phyloP scores from a whole-genome alignment of 2,329 filamentous ascomycete species.

The Penicillium sp. region DNA sequence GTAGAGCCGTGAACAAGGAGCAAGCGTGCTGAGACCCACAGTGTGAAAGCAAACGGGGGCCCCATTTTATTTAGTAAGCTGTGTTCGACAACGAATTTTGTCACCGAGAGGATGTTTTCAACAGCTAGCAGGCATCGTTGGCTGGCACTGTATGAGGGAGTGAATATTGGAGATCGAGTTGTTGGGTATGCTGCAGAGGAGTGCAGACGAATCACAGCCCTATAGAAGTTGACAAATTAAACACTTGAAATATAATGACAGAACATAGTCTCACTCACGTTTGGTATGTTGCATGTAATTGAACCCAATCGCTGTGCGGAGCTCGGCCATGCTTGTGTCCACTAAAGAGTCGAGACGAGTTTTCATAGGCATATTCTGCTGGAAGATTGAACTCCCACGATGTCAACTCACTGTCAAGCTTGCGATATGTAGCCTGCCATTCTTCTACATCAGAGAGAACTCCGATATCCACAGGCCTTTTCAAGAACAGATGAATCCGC shows the following conservation, averaged over 20 bases:
- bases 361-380: slow-evolving; percentile 68
- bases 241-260: background rate
- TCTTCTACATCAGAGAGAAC: slow-evolving; percentile 79
- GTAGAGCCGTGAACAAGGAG: slow-evolving; percentile 88
- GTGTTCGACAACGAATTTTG: slow-evolving; percentile 73
- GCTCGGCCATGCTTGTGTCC: slow-evolving; percentile 63
- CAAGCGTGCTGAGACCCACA: slow-evolving; percentile 87
- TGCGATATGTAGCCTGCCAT: slow-evolving; percentile 85
- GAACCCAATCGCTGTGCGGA: slow-evolving; percentile 80
- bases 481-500: slow-evolving; percentile 83
- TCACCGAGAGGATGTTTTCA: slow-evolving; percentile 74
- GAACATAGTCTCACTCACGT: slow-evolving; percentile 54
- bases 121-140: slow-evolving; percentile 82
- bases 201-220: slow-evolving; percentile 81
- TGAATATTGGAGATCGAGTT: slow-evolving; percentile 83
- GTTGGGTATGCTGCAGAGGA: slow-evolving; percentile 92
- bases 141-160: slow-evolving; percentile 79
- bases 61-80: slow-evolving; percentile 76
- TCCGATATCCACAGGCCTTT: slow-evolving; percentile 84
- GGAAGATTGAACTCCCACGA: slow-evolving; percentile 83
- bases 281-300: slow-evolving; percentile 87
- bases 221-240: slow-evolving; percentile 33
- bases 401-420: slow-evolving; percentile 75
- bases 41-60: slow-evolving; percentile 84
- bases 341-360: slow-evolving; percentile 75